Base-by-base conservation (phyloP, 2,329 filamentous ascomycete genomes). In the Dactylonectria estremocensis region DNA sequence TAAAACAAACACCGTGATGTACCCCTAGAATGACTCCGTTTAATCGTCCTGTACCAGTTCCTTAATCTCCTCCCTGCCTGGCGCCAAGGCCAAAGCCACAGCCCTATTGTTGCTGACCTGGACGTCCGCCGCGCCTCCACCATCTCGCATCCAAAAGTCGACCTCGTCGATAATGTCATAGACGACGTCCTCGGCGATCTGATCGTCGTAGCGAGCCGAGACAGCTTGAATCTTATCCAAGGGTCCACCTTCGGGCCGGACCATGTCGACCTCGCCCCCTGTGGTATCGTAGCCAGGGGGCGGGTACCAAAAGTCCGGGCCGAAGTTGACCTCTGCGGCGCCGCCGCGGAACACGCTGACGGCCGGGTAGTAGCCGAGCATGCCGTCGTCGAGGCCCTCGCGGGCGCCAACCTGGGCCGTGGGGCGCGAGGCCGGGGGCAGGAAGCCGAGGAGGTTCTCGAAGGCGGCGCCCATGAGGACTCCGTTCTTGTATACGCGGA, bases 111-210 rank as follows among this genome's bases (percentile, higher is more conserved):
- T 83, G 54, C 82, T 85, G 14, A 80, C 85, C 10, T 82, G 82
- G 50, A 82, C 80, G 65, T 85, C 86, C 53, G 85, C 82, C 9
- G 85, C 83, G 67, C 83, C 84, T 9, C 84, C 85, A 24, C 87
- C 87, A 70, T 94, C 93, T 77, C 93, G 89, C 80, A 91, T 87
- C 91, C 90, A 97, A 82, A 93, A 96, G 83, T 97, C 95, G 55
- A 97, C 93, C 82, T 99, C 96, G 77, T 99, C 96, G 35, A 98
- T 87, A 60, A 99, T 88, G 80, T 99, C 96, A 79, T 95, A 97
- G 33, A 97, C 88, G 24, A 98, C 86, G 76, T 99, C 96, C 82
- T 99, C 96, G 14, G 92, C 95, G 68, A 99, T 95, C 83, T 98
- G 95, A 78, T 99, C 95, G 66, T 91, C 90, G 80, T 95, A 98